These are phyloP conservation scores for Trametes elegans DNA, from an alignment of 768 basidiomycete species.

Conservation along the genomic window DNA sequence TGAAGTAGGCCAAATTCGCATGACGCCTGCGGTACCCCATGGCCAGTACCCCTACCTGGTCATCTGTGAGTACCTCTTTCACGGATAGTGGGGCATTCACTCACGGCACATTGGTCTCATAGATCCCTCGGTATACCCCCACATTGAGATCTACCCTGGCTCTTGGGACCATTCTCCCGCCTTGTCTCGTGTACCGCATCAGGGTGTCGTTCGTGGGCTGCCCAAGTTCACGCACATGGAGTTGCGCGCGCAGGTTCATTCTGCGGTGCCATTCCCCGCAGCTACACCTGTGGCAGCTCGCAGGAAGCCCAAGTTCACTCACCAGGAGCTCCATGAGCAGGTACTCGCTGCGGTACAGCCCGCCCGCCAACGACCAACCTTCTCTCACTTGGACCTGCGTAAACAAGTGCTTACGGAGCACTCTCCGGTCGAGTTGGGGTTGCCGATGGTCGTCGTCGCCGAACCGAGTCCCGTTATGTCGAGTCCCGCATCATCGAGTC, in stretches of 20 bases:
- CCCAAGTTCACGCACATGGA: conserved; percentile 1
- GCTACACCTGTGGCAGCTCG: background rate
- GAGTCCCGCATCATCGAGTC: too few species aligned
- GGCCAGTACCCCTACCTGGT: conserved; percentile 15
- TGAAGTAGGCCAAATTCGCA: background rate
- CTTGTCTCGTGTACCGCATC: too few species aligned
- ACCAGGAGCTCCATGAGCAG: conserved; percentile 24
- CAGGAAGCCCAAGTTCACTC: conserved; percentile 13
- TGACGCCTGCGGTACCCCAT: background rate
- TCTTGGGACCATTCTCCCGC: background rate
- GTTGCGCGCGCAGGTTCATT: background rate
- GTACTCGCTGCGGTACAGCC: conserved; percentile 1
- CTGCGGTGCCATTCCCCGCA: background rate
- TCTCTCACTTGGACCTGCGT: conserved; percentile 25
- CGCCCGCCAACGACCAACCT: background rate
- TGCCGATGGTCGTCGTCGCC: background rate
- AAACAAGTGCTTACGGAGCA: conserved; percentile 6
- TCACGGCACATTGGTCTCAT: background rate
- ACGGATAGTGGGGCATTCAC: background rate
- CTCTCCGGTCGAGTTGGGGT: background rate
- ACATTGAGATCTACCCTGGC: conserved; percentile 29
- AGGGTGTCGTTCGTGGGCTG: background rate
- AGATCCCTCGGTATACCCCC: conserved; percentile 29
- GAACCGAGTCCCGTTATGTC: too few species aligned
- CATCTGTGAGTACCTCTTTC: conserved; percentile 7